Base-by-base conservation (phyloP, 2,329 filamentous ascomycete genomes). In the Zarea fungicola region DNA sequence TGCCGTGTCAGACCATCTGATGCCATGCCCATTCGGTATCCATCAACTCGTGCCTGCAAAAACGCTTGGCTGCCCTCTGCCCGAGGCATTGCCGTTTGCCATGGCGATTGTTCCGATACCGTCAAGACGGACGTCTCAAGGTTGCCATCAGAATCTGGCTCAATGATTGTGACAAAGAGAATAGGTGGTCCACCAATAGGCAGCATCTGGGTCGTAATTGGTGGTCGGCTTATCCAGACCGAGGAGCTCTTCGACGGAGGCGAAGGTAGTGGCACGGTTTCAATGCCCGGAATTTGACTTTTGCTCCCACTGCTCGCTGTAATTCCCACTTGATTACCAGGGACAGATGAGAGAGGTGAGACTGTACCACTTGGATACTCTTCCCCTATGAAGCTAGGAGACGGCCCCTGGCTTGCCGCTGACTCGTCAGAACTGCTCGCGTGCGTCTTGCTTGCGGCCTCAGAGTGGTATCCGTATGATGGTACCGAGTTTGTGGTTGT, bases 161-260 rank as follows among this genome's bases (percentile, higher is more conserved):
- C 50, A 32, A 62, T 56, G 6, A 64, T 50, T 13, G 58, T 62
- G 21, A 62, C 50, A 16, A 60, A 37, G 7, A 56, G 39, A 19
- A 25, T 28, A 25, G 44, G 41, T 50, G 55, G 11, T 31, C 35
- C 48, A 3, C 42, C 41, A 5, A 50, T 35, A 2, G 48, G 21
- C 23, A 49, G 39, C 14, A 25, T 34, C 31, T 36, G 29, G 13
- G 46, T 49, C 6, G 46, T 32, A n/a, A 21, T 39, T 22, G 46
- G 18, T n/a, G 31, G n/a, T 19, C 37, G 39, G 14, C 10, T 10
- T 7, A 14, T 22, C 18, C 19, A 6, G 6, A 31, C 22, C 19
- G 39, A 22, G 5, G 32, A 36, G 31, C 46, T 31, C 39, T 42
- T 42, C 5, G 3, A 35, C 14, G 31, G 39, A 6, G 31, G 9